phyloP scores from a whole-genome alignment of 2,329 filamentous ascomycete species.

The Leptographium galeiforme region DNA sequence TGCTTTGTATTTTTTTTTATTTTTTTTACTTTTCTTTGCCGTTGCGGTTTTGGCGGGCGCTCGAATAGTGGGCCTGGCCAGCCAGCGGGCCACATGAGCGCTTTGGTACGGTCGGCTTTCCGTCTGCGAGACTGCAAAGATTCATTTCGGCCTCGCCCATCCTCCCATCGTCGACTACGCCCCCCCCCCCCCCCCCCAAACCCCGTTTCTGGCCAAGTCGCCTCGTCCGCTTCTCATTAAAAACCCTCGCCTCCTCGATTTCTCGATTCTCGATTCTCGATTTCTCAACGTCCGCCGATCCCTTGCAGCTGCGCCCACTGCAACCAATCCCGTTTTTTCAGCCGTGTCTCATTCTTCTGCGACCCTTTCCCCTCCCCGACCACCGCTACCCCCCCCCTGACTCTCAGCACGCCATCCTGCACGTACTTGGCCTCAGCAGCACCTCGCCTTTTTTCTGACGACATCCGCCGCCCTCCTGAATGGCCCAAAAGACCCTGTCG shows the following conservation, averaged over 20 bases:
- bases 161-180: not conserved
- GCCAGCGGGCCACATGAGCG: no score
- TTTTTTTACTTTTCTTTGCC: not conserved
- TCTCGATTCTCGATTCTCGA: no score
- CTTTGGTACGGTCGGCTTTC: not conserved
- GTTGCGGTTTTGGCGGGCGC: not conserved
- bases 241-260: no score
- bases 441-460: not conserved
- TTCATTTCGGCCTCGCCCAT: not conserved
- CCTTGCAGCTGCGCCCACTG: not conserved
- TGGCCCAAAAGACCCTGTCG: constrained; percentile 3
- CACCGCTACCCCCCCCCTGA: not conserved
- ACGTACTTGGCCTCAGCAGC: constrained; percentile 6
- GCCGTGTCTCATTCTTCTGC: not conserved
- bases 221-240: not conserved
- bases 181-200: not conserved
- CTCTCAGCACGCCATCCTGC: constrained; percentile 11
- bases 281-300: not conserved
- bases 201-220: not conserved
- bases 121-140: not conserved
- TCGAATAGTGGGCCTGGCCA: not conserved
- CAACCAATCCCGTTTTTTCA: not conserved
- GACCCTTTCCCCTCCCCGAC: not conserved
- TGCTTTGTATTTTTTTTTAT: constrained; percentile 4
- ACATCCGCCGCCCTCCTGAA: constrained; percentile 1